Percentiles rank a stretch among this genome's conserved stretches.
Evolutionary conservation across 1,139 yeast genomes (phyloP).

Genomic region (Taphrina deformans): DNA sequence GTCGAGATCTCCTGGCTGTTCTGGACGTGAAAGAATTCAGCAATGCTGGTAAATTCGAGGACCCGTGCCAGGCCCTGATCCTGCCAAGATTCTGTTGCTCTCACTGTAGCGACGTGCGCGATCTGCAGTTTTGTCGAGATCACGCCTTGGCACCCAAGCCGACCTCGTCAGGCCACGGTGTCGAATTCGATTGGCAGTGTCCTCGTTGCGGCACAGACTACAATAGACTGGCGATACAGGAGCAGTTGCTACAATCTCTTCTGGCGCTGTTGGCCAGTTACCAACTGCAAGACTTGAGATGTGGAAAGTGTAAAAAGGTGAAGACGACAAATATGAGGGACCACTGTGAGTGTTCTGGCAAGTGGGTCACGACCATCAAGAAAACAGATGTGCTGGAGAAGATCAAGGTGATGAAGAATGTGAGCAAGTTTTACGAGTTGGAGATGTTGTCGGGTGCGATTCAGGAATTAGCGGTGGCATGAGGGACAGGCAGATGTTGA

Average conservation of each 20-base stretch:
- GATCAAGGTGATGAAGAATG: conserved; percentile 56
- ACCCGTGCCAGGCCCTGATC: conserved; percentile 71
- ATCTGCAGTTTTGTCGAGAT: conserved; percentile 79
- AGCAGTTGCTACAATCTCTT: conserved; percentile 67
- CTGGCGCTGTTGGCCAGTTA: conserved; percentile 59
- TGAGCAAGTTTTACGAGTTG: conserved; percentile 63
- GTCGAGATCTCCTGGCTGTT: conserved; percentile 69
- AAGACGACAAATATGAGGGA: conserved; percentile 68
- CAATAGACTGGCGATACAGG: conserved; percentile 73
- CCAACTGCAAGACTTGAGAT: conserved; percentile 76
- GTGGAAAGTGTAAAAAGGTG: conserved; percentile 71
- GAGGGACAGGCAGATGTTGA: background rate
- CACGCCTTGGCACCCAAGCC: conserved; percentile 44
- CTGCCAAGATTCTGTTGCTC: conserved; percentile 48
- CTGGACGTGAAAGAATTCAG: conserved; percentile 86
- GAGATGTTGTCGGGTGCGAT: conserved; percentile 50
- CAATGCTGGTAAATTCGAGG: conserved; percentile 66
- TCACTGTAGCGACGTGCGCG: conserved; percentile 66
- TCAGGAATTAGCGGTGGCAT: conserved; percentile 23
- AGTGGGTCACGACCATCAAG: conserved; percentile 65
- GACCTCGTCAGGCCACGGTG: conserved; percentile 18
- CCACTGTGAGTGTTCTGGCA: conserved; percentile 85
- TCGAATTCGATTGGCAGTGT: conserved; percentile 58
- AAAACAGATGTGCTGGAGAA: conserved; percentile 52
- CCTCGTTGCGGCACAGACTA: conserved; percentile 64